Evolutionary conservation across 345 rosid genomes (phyloP), one percentile per base, ranked within the genome.

Genomic region (Populus deltoides): DNA sequence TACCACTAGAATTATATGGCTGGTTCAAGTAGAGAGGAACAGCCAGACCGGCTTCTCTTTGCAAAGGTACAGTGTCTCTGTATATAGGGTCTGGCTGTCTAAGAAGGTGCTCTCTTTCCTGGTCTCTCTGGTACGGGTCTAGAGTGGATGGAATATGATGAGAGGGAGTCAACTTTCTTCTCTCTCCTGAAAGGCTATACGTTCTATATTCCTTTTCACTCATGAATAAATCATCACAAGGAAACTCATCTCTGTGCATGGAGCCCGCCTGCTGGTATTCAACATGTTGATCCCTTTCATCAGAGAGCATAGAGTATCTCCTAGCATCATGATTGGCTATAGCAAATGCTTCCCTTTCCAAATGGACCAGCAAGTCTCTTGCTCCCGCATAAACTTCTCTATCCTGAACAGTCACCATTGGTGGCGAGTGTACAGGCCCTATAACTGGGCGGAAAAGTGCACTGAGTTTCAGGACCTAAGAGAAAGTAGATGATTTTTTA

Each of bases 161-260:
- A 63, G 84, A 83, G 38, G 79, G 70, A 79, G 86, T 66, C 82
- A 84, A 71, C 77, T 71, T 84, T 81, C 87, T 86, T 89, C 94
- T 81, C 83, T 86, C 90, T 41, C 88, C 85, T 80, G 47, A 83
- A 74, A 92, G 92, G 55, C 92, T 94, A 77, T 87, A 90, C 22
- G 90, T 76, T 68, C 89, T 87, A 79, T 93, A 95, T 41, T 92
- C 96, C 78, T 83, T 87, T 83, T 92, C 98, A 35, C 80, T 89
- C 76, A 88, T 82, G 80, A 83, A 91, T 63, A 90, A 82, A 82
- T 86, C 88, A 82, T 86, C 88, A 45, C 75, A 83, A 8, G 84
- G 85, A 71, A 45, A 78, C 72, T 87, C 91, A 72, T 75, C 87
- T 78, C 86, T 75, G 25, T n/a, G 79, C 25, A 70, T 47, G 69